Conservation (phyloP, 202 grass and related monocot genomes). For the Cymbopogon flexuosus region DNA sequence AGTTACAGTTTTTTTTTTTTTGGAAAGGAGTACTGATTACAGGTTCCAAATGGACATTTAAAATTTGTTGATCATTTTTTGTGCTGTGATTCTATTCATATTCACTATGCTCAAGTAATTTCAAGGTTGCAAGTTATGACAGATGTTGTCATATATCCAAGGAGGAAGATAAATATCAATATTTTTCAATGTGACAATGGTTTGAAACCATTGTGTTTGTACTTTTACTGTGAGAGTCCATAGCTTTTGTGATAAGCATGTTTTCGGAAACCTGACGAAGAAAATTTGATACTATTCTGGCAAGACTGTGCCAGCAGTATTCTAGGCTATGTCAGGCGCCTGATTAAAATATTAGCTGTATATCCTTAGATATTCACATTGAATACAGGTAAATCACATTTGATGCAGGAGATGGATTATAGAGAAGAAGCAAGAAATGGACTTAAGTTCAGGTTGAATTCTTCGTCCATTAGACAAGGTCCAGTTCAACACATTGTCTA, state of each 20-base stretch:
- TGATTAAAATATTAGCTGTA: conserved; percentile 25
- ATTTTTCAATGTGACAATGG: not conserved
- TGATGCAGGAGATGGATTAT: conserved; percentile 99
- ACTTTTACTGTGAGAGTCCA: not conserved
- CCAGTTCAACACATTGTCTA: conserved; percentile 1
- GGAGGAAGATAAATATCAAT: not conserved
- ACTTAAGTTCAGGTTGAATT: conserved; percentile 75
- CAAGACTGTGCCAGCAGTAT: not conserved
- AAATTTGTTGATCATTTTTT: not conserved
- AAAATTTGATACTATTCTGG: not conserved
- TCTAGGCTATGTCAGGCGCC: not conserved
- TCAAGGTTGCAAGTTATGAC: not conserved
- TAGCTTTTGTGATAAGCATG: not conserved
- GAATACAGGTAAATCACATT: conserved; percentile 99
- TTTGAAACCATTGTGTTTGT: not conserved
- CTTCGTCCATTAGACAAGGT: conserved; percentile 16
- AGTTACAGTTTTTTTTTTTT: not conserved
- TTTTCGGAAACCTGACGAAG: not conserved
- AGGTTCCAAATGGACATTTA: not conserved
- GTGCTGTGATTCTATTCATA: not conserved
- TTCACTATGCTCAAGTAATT: not conserved
- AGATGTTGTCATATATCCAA: not conserved
- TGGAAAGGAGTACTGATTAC: no score
- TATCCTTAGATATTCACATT: conserved; percentile 88
- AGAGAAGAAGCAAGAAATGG: conserved; percentile 93